Evolutionary conservation across 2,329 filamentous ascomycete genomes (phyloP).

Genomic region (Exophiala sp.): DNA sequence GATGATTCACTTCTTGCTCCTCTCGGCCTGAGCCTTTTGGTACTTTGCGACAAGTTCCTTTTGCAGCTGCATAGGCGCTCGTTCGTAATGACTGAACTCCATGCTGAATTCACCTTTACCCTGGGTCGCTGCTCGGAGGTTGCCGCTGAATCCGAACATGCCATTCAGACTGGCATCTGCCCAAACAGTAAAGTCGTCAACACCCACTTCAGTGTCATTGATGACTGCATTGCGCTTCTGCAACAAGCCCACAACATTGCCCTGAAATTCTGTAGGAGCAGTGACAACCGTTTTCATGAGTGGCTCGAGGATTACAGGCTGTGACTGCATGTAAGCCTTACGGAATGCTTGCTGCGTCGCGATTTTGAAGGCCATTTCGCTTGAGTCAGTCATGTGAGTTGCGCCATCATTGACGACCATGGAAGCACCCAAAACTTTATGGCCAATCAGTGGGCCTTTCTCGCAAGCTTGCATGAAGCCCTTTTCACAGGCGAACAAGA

Average conservation of each 20-base stretch:
- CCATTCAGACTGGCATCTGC: conserved; percentile 91
- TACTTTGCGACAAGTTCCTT: conserved; percentile 67
- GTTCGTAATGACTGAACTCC: conserved; percentile 96
- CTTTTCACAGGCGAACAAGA: conserved; percentile 88
- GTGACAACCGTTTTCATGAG: conserved; percentile 98
- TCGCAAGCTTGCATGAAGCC: conserved; percentile 80
- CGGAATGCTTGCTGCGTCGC: conserved; percentile 96
- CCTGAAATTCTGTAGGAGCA: conserved; percentile 95
- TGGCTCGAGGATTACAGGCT: conserved; percentile 84
- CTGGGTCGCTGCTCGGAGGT: conserved; percentile 88
- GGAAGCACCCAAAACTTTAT: conserved; percentile 80
- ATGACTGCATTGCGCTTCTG: conserved; percentile 97
- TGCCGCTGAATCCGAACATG: conserved; percentile 96
- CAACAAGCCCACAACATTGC: conserved; percentile 86
- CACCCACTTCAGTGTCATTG: conserved; percentile 88
- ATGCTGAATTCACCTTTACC: conserved; percentile 98
- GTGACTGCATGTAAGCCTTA: conserved; percentile 79
- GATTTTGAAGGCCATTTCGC: conserved; percentile 90
- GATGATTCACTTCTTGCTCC: conserved; percentile 57
- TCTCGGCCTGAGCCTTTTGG: conserved; percentile 63
- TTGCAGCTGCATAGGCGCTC: conserved; percentile 85
- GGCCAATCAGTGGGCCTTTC: conserved; percentile 86
- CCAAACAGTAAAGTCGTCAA: conserved; percentile 87
- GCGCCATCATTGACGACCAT: conserved; percentile 97
- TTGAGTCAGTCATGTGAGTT: conserved; percentile 96